Evolutionary conservation across 2,329 filamentous ascomycete genomes (phyloP).

Genomic region (Daldinia sp.): DNA sequence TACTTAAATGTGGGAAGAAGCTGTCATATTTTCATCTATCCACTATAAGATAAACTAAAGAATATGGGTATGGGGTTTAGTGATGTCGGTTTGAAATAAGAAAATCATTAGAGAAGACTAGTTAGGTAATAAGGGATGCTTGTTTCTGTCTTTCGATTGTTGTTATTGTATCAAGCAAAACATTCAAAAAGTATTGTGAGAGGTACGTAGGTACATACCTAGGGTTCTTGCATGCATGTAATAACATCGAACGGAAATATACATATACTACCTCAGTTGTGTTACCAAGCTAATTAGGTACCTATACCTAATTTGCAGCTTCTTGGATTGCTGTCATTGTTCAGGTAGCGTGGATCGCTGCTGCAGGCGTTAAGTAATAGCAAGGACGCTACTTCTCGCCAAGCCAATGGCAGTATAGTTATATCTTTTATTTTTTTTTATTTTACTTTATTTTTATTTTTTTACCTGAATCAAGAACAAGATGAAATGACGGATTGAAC

Average conservation of each 20-base stretch:
- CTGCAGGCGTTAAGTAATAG: constrained; percentile 11
- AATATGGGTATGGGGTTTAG: not conserved
- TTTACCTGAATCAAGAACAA: constrained; percentile 32
- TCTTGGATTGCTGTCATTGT: not conserved
- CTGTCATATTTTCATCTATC: not conserved
- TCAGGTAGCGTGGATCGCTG: constrained; percentile 22
- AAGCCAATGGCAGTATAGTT: constrained; percentile 22
- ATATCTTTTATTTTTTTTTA: not conserved
- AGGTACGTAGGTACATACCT: too few species aligned
- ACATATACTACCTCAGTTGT: too few species aligned
- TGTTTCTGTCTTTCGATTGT: too few species aligned
- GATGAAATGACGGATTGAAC: constrained; percentile 11
- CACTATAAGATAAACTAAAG: not conserved
- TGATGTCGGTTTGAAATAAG: not conserved
- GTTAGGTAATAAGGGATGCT: not conserved
- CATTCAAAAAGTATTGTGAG: too few species aligned
- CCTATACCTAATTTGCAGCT: not conserved
- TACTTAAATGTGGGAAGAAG: not conserved
- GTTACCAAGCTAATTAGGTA: not conserved
- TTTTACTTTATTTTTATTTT: not conserved
- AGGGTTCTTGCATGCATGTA: too few species aligned
- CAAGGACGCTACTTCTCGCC: constrained; percentile 7
- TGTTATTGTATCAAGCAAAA: not conserved
- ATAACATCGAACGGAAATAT: not conserved
- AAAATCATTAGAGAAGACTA: not conserved